These are phyloP conservation scores for Trypanosoma brucei DNA, from an alignment of 208 protist species.

Conservation along the genomic window DNA sequence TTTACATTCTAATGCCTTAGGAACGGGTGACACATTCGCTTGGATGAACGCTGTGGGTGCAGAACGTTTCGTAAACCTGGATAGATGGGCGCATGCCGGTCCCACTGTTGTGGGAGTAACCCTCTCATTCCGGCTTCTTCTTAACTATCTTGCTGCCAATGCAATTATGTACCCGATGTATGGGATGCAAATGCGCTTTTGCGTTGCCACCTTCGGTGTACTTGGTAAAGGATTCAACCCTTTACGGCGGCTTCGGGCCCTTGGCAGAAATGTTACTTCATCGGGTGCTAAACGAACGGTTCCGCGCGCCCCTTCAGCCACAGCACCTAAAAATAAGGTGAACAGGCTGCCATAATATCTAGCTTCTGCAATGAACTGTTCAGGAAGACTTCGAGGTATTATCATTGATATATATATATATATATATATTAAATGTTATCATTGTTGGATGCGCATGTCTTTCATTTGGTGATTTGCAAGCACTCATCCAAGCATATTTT, in stretches of 20 bases:
- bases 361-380: not conserved
- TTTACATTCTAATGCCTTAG: slow-evolving; percentile 48
- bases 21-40: slow-evolving; percentile 46
- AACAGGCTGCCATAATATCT: not conserved
- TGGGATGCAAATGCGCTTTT: slow-evolving; percentile 43
- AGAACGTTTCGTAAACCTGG: slow-evolving; percentile 26
- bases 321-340: not conserved
- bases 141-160: slow-evolving; percentile 72
- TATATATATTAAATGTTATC: no score
- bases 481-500: no score
- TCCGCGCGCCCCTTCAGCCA: slow-evolving; percentile 27
- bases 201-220: slow-evolving; percentile 29
- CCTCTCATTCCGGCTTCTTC: slow-evolving; percentile 49
- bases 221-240: not conserved
- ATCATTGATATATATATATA: no score
- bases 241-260: not conserved
- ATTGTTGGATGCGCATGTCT: no score
- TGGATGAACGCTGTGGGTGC: slow-evolving; percentile 27
- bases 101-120: slow-evolving; percentile 37
- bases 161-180: slow-evolving; percentile 50
- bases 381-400: no score
- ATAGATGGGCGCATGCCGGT: slow-evolving; percentile 38
- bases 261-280: not conserved
- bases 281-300: not conserved
- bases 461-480: no score